These are phyloP conservation scores for Hemisphaericaspora xylanilytica DNA, from an alignment of 1,139 yeast genomes.

Conservation along the genomic window DNA sequence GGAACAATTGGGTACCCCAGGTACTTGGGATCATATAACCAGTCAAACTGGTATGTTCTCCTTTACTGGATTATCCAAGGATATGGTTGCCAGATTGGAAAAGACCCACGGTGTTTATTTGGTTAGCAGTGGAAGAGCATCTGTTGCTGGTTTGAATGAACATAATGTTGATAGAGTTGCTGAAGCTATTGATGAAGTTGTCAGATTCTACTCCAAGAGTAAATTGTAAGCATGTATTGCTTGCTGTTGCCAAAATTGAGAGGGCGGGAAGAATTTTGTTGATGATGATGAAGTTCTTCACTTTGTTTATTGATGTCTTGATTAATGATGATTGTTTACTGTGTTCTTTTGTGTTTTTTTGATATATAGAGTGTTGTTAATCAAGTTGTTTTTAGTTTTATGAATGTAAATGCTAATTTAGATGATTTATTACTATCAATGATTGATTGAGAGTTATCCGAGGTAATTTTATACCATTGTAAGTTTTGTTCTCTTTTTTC, in stretches of 20 bases:
- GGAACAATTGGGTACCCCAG: conserved; percentile 68
- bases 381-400: too few relatives aligned
- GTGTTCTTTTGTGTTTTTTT: too few relatives aligned
- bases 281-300: neutral
- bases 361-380: too few relatives aligned
- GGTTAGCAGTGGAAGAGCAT: conserved; percentile 85
- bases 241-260: neutral
- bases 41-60: conserved; percentile 97
- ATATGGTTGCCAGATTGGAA: conserved; percentile 79
- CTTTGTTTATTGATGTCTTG: too few relatives aligned
- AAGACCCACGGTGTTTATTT: conserved; percentile 73
- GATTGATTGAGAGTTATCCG: too few relatives aligned
- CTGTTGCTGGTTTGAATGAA: conserved; percentile 90
- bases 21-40: conserved; percentile 91
- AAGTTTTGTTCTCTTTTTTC: too few relatives aligned
- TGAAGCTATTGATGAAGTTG: conserved; percentile 77
- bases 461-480: too few relatives aligned
- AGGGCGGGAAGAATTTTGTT: too few relatives aligned
- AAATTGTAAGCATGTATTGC: conserved; percentile 8
- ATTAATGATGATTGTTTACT: too few relatives aligned
- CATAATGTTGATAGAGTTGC: conserved; percentile 80
- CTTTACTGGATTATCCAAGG: conserved; percentile 79
- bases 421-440: too few relatives aligned
- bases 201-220: conserved; percentile 31
- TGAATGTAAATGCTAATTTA: too few relatives aligned